These are phyloP conservation scores for Elaeis guineensis DNA, from an alignment of 176 grass and related monocot genomes.

Conservation along the genomic window DNA sequence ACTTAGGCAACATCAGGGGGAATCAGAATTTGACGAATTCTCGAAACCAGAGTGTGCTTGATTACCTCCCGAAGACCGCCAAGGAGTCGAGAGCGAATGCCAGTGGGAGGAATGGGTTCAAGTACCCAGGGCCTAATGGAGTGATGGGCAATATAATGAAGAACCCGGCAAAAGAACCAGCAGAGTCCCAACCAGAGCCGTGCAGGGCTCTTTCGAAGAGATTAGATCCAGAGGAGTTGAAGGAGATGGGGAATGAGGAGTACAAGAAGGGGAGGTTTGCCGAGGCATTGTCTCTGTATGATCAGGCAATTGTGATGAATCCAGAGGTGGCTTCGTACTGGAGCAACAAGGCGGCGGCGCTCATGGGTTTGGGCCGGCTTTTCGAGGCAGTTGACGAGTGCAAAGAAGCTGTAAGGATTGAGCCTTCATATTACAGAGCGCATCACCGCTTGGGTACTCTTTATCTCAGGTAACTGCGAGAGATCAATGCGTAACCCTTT, in stretches of 20 bases:
- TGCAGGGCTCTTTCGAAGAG: constrained; percentile 60
- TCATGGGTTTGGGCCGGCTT: constrained; percentile 51
- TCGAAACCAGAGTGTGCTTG: constrained; percentile 4
- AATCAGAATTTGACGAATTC: constrained; percentile 8
- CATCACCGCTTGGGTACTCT: constrained; percentile 66
- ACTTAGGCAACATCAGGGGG: constrained; percentile 68
- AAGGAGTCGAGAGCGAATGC: constrained; percentile 14
- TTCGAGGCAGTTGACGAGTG: constrained; percentile 72
- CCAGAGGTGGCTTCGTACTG: constrained; percentile 45
- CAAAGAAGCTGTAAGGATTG: constrained; percentile 71
- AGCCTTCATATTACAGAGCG: constrained; percentile 50
- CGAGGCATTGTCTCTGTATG: constrained; percentile 78
- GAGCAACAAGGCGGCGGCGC: constrained; percentile 86
- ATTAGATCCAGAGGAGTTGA: constrained; percentile 73
- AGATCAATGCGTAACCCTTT: too few species aligned
- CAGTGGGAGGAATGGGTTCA: not conserved
- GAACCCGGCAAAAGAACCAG: not conserved
- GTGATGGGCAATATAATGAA: constrained; percentile 46
- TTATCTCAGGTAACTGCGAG: constrained; percentile 57
- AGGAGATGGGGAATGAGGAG: constrained; percentile 96
- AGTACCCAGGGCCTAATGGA: not conserved
- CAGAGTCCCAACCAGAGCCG: constrained; percentile 12
- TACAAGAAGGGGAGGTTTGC: constrained; percentile 68
- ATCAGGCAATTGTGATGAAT: constrained; percentile 79
- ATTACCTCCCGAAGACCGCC: constrained; percentile 25